phyloP scores from a whole-genome alignment of 2,329 filamentous ascomycete genomes.

The Paecilomyces sp. region DNA sequence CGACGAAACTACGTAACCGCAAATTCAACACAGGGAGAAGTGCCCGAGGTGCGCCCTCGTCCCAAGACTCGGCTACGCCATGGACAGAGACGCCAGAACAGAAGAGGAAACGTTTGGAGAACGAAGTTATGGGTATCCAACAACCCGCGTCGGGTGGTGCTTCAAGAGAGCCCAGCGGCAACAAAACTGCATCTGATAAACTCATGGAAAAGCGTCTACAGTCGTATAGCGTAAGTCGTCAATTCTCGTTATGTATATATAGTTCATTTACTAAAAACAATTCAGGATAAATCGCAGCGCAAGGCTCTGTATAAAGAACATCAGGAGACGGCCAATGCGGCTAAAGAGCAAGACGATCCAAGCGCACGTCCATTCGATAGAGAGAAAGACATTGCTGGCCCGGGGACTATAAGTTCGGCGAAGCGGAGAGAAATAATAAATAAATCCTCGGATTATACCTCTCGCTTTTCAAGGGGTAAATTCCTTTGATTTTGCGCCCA shows the following conservation, averaged over 20 bases:
- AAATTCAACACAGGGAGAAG: constrained; percentile 69
- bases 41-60: constrained; percentile 37
- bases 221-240: constrained; percentile 39
- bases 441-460: constrained; percentile 69
- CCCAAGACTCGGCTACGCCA: constrained; percentile 46
- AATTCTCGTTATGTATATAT: neutral
- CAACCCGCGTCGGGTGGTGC: constrained; percentile 14
- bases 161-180: constrained; percentile 7
- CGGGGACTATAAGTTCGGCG: constrained; percentile 59
- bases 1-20: constrained; percentile 70
- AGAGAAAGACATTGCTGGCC: constrained; percentile 81
- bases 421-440: constrained; percentile 69
- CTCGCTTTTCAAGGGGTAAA: constrained; percentile 64
- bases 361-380: constrained; percentile 77
- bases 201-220: constrained; percentile 48
- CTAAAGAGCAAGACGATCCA: constrained; percentile 73
- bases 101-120: constrained; percentile 69
- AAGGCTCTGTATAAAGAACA: constrained; percentile 58
- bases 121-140: constrained; percentile 70
- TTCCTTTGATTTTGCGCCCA: constrained; percentile 39
- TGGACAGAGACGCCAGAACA: constrained; percentile 91
- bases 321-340: constrained; percentile 32
- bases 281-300: constrained; percentile 48
- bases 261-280: neutral
- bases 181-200: constrained; percentile 27